phyloP scores from a whole-genome alignment of 2,329 filamentous ascomycete genomes.

The Neocucurbitaria cava region DNA sequence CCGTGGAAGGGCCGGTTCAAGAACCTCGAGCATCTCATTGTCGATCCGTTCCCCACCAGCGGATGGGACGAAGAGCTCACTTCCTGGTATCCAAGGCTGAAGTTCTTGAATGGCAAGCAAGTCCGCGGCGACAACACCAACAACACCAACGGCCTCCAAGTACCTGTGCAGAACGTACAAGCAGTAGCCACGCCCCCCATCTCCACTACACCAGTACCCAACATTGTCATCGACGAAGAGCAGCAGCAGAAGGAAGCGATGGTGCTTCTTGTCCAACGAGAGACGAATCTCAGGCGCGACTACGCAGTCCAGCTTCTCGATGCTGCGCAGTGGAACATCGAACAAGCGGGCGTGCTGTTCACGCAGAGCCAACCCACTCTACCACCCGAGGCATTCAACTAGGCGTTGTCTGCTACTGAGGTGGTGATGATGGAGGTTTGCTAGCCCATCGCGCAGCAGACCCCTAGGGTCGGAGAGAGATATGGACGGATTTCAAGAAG shows the following conservation, averaged over 20 bases:
- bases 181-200: too few species aligned
- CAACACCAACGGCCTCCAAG: slow-evolving; percentile 10
- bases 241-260: slow-evolving; percentile 69
- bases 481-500: too few species aligned
- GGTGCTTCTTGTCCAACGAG: slow-evolving; percentile 72
- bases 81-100: slow-evolving; percentile 83
- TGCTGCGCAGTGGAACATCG: slow-evolving; percentile 80
- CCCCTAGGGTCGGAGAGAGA: too few species aligned
- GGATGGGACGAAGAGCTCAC: slow-evolving; percentile 72
- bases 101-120: slow-evolving; percentile 75
- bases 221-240: slow-evolving; percentile 7
- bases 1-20: slow-evolving; percentile 82
- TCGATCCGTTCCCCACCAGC: slow-evolving; percentile 56
- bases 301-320: slow-evolving; percentile 83
- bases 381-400: slow-evolving; percentile 52
- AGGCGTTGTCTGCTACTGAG: slow-evolving; percentile 6
- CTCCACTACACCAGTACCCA: slow-evolving; percentile 14
- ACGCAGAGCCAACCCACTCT: slow-evolving; percentile 70
- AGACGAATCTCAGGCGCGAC: slow-evolving; percentile 79
- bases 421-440: slow-evolving; percentile 3
- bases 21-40: slow-evolving; percentile 78
- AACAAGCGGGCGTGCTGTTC: slow-evolving; percentile 77
- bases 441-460: too few species aligned
- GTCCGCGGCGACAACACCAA: slow-evolving; percentile 66
- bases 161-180: too few species aligned